Evolutionary conservation across 257 asterid genomes (phyloP), one percentile per base, ranked within the genome.

Genomic region (Fraxinus anomala): DNA sequence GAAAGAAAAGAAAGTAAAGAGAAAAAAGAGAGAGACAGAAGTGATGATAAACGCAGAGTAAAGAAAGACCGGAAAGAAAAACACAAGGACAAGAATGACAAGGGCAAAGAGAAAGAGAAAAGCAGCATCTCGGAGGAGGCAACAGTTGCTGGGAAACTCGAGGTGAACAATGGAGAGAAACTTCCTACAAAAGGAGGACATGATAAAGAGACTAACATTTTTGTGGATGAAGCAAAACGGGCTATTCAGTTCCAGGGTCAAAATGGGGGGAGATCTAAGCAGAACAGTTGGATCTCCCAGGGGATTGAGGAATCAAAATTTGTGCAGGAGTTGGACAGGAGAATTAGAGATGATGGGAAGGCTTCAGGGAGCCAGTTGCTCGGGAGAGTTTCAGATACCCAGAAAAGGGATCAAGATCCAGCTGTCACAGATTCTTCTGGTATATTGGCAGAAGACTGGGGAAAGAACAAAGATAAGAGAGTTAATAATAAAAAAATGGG

Each of bases 11-110:
- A 87, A 83, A 91, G 87, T 24, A 89, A 86, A 79, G 89, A 85
- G 47, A 91, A 84, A 68, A 78, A 76, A 87, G 96, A 85, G 80
- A 89, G 82, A 77, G 95, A 82, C 74, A 88, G 84, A 86, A 85
- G 87, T 77, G 86, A 79, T 75, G 92, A 84, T 54, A 91, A 88
- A 83, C 89, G 78, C 76, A 87, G 74, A 84, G 92, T 88, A 74
- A 86, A 92, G 86, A 91, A 84, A 83, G 96, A 88, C 36, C 84
- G 86, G 81, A 89, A 89, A 80, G 91, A 75, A 42, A 92, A 92
- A 81, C 85, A 82, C 83, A 85, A 80, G 84, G 92, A 89, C 75
- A 92, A 79, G 82, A 89, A 89, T 65, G 91, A 92, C 73, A 89
- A 86, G 81, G 82, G 84, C 73, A 91, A 84, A 73, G 92, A 86